phyloP scores from a whole-genome alignment of 768 basidiomycete genomes.

The Trametes sanguinea region DNA sequence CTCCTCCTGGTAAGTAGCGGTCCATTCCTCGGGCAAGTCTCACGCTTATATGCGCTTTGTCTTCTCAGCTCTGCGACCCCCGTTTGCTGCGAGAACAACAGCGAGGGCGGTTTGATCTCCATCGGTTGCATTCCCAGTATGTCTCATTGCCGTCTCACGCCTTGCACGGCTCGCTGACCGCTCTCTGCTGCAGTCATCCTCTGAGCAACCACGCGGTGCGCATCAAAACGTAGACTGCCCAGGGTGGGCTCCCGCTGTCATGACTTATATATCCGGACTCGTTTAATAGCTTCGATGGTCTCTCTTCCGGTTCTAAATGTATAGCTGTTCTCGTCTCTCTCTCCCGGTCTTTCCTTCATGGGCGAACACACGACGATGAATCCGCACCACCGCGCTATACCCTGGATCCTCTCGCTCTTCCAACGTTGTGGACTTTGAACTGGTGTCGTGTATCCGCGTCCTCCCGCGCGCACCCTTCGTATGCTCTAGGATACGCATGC shows the following conservation, averaged over 20 bases:
- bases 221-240: conserved; percentile 6
- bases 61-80: conserved; percentile 22
- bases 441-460: conserved; percentile 6
- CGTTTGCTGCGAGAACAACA: conserved; percentile 34
- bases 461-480: background rate
- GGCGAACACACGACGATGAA: background rate
- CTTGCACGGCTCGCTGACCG: background rate
- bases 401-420: background rate
- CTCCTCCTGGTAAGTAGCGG: conserved; percentile 25
- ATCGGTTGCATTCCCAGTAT: conserved; percentile 32
- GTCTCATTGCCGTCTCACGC: background rate
- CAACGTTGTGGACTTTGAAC: background rate
- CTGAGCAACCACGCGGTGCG: background rate
- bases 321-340: conserved; percentile 4
- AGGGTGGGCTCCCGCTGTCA: background rate
- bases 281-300: conserved; percentile 18
- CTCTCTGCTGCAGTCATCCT: conserved; percentile 10
- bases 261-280: conserved; percentile 8
- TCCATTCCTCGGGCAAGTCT: no score
- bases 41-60: background rate
- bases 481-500: conserved; percentile 19
- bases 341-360: background rate
- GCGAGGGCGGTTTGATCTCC: conserved; percentile 29
- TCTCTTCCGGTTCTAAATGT: conserved; percentile 6
- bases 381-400: conserved; percentile 14